Conservation (phyloP, 1,284 basidiomycete species). For the Ceratobasidium sp. region DNA sequence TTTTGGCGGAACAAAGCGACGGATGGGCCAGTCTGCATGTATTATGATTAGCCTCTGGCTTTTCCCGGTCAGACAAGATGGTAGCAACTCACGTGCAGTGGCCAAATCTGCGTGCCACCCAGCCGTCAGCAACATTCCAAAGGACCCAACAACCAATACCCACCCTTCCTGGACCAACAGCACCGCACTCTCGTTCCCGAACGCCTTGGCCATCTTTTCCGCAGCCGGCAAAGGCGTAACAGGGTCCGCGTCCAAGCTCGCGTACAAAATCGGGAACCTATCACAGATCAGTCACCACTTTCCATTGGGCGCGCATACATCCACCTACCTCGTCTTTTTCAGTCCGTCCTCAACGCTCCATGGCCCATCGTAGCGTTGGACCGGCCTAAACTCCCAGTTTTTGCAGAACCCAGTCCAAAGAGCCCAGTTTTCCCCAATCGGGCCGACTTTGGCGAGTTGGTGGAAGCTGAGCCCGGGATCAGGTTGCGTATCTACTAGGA, state of each 20-base stretch:
- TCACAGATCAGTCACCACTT: background rate
- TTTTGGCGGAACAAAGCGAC: slow-evolving; percentile 43
- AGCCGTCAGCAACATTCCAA: background rate
- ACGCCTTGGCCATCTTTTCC: slow-evolving; percentile 39
- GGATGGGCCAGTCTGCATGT: slow-evolving; percentile 44
- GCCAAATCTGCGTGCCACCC: slow-evolving; percentile 1
- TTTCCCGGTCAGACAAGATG: background rate
- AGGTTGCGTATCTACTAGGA: background rate
- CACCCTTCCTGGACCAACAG: slow-evolving; percentile 43
- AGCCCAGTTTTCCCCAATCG: slow-evolving; percentile 41
- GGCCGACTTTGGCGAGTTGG: slow-evolving; percentile 44
- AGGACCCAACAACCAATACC: background rate
- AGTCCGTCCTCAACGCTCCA: slow-evolving; percentile 41
- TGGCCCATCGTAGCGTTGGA: slow-evolving; percentile 42
- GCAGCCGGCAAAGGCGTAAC: slow-evolving; percentile 44
- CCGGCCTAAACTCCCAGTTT: slow-evolving; percentile 42
- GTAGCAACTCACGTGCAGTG: slow-evolving; percentile 36
- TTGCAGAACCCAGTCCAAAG: slow-evolving; percentile 37
- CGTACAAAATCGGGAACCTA: slow-evolving; percentile 43
- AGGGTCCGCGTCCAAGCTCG: slow-evolving; percentile 43
- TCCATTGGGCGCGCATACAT: background rate
- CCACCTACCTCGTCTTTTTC: slow-evolving; percentile 39
- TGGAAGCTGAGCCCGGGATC: background rate
- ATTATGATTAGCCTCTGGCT: slow-evolving; percentile 17
- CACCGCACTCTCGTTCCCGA: slow-evolving; percentile 41